Evolutionary conservation across 2,329 filamentous ascomycete species (phyloP).

Genomic region (Venturia asperata): DNA sequence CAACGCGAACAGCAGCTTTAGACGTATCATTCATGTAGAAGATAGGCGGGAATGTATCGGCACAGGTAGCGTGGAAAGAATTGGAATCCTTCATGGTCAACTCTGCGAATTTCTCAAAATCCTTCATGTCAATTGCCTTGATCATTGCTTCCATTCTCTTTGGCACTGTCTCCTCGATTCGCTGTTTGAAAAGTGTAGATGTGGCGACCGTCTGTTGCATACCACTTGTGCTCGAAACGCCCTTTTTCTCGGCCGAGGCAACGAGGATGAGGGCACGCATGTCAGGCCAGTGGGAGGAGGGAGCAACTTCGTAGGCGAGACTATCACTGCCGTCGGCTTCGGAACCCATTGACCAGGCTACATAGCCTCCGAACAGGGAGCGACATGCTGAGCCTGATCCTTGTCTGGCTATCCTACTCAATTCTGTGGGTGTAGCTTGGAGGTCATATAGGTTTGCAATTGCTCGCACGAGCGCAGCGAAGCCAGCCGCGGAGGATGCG

Average conservation of each 20-base stretch:
- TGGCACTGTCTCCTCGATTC: conserved; percentile 71
- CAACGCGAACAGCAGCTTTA: conserved; percentile 75
- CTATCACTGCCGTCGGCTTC: conserved; percentile 77
- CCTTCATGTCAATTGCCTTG: conserved; percentile 64
- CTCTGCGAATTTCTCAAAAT: conserved; percentile 82
- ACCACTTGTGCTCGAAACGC: conserved; percentile 81
- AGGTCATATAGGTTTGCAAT: conserved; percentile 90
- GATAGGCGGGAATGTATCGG: conserved; percentile 94
- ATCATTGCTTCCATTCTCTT: conserved; percentile 79
- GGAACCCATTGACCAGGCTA: conserved; percentile 81
- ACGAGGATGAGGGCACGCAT: conserved; percentile 93
- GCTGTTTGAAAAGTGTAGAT: conserved; percentile 74
- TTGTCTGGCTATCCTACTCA: conserved; percentile 84
- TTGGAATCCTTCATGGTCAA: conserved; percentile 97
- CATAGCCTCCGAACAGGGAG: conserved; percentile 88
- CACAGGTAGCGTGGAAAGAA: conserved; percentile 89
- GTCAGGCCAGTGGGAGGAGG: conserved; percentile 84
- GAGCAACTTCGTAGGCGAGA: conserved; percentile 78
- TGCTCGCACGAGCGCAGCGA: conserved; percentile 65
- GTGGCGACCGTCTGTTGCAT: conserved; percentile 97
- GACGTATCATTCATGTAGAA: conserved; percentile 98
- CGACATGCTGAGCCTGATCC: conserved; percentile 93
- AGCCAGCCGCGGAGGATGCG: conserved; percentile 57
- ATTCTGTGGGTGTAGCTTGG: conserved; percentile 69
- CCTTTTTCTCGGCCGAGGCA: conserved; percentile 89